These are phyloP conservation scores for Colletotrichum musicola DNA, from an alignment of 2,329 filamentous ascomycete species.

Conservation along the genomic window DNA sequence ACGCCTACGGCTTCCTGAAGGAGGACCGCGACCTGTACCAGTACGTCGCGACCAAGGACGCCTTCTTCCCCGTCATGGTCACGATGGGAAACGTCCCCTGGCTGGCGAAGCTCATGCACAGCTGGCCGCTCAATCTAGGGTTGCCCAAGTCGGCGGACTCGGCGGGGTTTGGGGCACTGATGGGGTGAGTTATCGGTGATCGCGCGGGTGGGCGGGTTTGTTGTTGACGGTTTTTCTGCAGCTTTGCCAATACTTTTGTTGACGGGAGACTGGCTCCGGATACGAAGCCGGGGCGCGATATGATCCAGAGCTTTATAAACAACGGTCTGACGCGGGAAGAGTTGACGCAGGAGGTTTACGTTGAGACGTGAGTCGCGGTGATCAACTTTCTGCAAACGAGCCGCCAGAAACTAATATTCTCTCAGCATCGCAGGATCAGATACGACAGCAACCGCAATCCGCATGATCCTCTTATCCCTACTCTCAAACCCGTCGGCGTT, in stretches of 20 bases:
- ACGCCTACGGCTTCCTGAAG: conserved; percentile 45
- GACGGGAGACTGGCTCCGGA: conserved; percentile 45
- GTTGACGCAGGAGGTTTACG: conserved; percentile 44
- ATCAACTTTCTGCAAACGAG: no score
- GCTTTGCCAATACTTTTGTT: conserved; percentile 47
- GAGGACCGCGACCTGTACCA: conserved; percentile 44
- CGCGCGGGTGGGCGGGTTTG: no score
- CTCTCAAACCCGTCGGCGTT: conserved; percentile 62
- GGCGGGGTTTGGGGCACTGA: conserved; percentile 50
- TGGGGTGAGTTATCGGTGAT: no score
- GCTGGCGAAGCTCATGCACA: conserved; percentile 42
- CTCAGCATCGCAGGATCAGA: conserved; percentile 51
- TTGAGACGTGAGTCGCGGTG: conserved; percentile 32
- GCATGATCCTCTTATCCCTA: conserved; percentile 63
- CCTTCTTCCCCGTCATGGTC: conserved; percentile 37
- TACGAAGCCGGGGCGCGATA: conserved; percentile 46
- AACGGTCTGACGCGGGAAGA: conserved; percentile 45
- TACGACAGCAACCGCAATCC: conserved; percentile 51
- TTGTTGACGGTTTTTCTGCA: no score
- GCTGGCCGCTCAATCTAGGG: conserved; percentile 37
- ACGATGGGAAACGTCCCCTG: conserved; percentile 44
- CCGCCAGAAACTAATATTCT: no score
- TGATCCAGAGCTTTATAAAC: conserved; percentile 49
- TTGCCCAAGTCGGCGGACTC: conserved; percentile 45
- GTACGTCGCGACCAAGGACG: conserved; percentile 39